phyloP scores from a whole-genome alignment of 2,329 filamentous ascomycete genomes.

The Tolypocladium tundrense region DNA sequence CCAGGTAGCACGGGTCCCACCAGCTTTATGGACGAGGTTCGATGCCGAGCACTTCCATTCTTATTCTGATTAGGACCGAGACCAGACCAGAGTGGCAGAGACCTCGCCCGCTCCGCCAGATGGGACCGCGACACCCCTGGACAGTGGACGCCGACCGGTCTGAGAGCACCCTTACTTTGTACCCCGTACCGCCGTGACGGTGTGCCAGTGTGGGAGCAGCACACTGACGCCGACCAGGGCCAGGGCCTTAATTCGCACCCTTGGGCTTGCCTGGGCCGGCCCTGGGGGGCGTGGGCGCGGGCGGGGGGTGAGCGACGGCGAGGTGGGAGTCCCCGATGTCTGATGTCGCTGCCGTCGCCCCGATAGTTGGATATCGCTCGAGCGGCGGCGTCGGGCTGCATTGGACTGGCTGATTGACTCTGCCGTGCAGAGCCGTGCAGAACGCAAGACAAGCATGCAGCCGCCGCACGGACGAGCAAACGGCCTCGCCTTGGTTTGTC shows the following conservation, averaged over 20 bases:
- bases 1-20: background rate
- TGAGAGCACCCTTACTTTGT: background rate
- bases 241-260: background rate
- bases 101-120: background rate
- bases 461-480: background rate
- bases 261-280: background rate
- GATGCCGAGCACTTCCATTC: slow-evolving; percentile 1
- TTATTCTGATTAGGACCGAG: background rate
- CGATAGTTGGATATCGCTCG: background rate
- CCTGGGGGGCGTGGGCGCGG: background rate
- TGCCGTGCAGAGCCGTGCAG: slow-evolving; percentile 2
- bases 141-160: background rate
- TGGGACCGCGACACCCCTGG: background rate
- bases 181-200: background rate
- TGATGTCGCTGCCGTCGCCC: background rate
- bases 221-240: background rate
- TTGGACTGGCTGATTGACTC: background rate
- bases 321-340: no score
- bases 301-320: no score
- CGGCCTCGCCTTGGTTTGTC: background rate
- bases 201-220: background rate
- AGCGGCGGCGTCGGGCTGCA: background rate
- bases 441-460: slow-evolving; percentile 1
- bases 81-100: background rate
- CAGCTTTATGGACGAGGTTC: background rate